These are phyloP conservation scores for Calonectria henricotiae DNA, from an alignment of 2,329 filamentous ascomycete species.

Conservation along the genomic window DNA sequence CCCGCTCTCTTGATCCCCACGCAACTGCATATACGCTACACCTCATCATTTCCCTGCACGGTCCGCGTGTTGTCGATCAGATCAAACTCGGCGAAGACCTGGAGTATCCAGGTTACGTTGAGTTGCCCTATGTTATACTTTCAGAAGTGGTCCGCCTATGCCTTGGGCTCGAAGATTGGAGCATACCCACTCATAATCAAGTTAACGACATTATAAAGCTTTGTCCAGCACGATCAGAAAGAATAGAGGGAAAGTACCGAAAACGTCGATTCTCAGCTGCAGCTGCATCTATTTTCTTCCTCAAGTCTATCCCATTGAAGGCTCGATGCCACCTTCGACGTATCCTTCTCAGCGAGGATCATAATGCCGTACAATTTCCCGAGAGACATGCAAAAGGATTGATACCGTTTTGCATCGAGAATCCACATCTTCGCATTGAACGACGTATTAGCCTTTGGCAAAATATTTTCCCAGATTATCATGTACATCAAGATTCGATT, in stretches of 20 bases:
- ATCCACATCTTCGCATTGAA: slow-evolving; percentile 31
- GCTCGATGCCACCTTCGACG: slow-evolving; percentile 14
- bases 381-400: slow-evolving; percentile 27
- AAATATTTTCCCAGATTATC: too few species aligned
- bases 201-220: background rate
- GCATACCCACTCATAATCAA: background rate
- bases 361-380: background rate
- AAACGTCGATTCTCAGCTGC: slow-evolving; percentile 39
- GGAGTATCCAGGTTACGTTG: too few species aligned
- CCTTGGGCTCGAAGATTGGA: background rate
- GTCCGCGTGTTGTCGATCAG: background rate
- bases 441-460: slow-evolving; percentile 33
- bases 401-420: slow-evolving; percentile 29
- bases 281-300: slow-evolving; percentile 34
- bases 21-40: background rate
- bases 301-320: background rate
- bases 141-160: background rate
- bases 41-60: background rate
- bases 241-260: too few species aligned
- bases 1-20: background rate
- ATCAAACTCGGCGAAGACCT: too few species aligned
- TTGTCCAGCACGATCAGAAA: too few species aligned
- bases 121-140: too few species aligned
- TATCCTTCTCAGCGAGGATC: slow-evolving; percentile 29
- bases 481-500: too few species aligned